Evolutionary conservation across 257 asterid genomes (phyloP), one percentile per base, ranked within the genome.

Genomic region (Sherardia arvensis): DNA sequence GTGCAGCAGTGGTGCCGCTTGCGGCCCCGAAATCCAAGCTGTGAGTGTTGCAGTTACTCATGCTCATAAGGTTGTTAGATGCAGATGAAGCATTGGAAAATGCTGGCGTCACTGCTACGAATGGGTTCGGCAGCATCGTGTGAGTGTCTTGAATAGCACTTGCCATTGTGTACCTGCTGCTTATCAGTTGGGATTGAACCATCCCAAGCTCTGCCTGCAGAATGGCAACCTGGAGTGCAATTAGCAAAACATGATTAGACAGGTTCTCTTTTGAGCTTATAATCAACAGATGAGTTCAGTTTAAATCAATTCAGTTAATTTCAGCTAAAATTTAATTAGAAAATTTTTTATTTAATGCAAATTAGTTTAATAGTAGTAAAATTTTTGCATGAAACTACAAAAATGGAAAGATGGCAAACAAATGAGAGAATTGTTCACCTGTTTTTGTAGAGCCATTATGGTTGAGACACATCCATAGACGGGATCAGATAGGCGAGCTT

Each of bases 401-500:
- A 33, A 9, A 11, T 9, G 40, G 8, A 2, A 36, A 9, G 14
- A 3, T 36, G 11, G 11, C 45, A n/a, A n/a, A n/a, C n/a, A 36
- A 36, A 30, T 55, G 1, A 53, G 2, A 8, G 8, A 56, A 56
- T 3, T 0, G 0, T 6, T 33, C 61, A 91, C 97, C 95, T 84
- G 96, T 22, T 84, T 95, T 69, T 85, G 97, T 81, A 91, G 69
- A 40, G 94, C 91, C 45, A 85, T 69, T 29, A 91, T 84, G 57
- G 91, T 83, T 12, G 95, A 85, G 9, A 91, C 91, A 47, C 97
- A 91, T 6, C 97, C 97, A 73, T 85, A 84, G 60, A 87, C 89
- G 5, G 97, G 97, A 69, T 91, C 95, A 2, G 96, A 81, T 53
- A 87, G 91, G 72, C 96, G 74, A 2, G 95, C 94, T 67, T 87